These are phyloP conservation scores for Takashimella koratensis DNA, from an alignment of 1,284 basidiomycete genomes.

Conservation along the genomic window DNA sequence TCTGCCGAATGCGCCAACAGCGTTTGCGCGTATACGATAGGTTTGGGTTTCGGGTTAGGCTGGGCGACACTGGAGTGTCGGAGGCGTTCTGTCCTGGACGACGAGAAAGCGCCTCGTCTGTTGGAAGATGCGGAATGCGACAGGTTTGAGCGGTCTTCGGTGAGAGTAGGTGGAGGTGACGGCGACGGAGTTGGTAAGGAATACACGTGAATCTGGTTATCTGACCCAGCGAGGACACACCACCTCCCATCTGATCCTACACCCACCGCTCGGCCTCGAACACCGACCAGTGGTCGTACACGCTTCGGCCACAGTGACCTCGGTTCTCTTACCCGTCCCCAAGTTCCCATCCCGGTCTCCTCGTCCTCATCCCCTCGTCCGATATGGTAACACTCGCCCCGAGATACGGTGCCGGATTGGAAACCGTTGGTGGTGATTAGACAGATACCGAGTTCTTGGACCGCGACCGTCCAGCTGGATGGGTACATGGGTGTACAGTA, in stretches of 20 bases:
- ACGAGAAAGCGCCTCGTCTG: not conserved
- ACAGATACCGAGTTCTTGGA: conserved; percentile 42
- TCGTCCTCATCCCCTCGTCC: conserved; percentile 14
- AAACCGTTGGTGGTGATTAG: not conserved
- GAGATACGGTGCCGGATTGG: conserved; percentile 7
- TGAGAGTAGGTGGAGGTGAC: conserved; percentile 4
- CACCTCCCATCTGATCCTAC: conserved; percentile 44
- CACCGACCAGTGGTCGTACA: conserved; percentile 33
- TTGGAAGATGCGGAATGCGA: not conserved
- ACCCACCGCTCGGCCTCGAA: conserved; percentile 37
- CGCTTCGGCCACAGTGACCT: conserved; percentile 32
- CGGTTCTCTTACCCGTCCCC: not conserved
- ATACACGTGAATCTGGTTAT: conserved; percentile 47
- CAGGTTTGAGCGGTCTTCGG: not conserved
- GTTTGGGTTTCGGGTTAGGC: not conserved
- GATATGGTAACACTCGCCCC: conserved; percentile 38
- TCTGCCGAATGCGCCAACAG: conserved; percentile 39
- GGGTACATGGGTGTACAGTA: conserved; percentile 48
- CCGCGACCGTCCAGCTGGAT: conserved; percentile 45
- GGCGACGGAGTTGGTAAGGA: conserved; percentile 26
- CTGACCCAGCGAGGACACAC: conserved; percentile 45
- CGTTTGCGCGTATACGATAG: conserved; percentile 40
- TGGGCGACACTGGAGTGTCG: not conserved
- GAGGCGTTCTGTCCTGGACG: too few species aligned
- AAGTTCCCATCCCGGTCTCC: conserved; percentile 2